Conservation (phyloP, 257 asterid genomes). For the Solanum piurae region DNA sequence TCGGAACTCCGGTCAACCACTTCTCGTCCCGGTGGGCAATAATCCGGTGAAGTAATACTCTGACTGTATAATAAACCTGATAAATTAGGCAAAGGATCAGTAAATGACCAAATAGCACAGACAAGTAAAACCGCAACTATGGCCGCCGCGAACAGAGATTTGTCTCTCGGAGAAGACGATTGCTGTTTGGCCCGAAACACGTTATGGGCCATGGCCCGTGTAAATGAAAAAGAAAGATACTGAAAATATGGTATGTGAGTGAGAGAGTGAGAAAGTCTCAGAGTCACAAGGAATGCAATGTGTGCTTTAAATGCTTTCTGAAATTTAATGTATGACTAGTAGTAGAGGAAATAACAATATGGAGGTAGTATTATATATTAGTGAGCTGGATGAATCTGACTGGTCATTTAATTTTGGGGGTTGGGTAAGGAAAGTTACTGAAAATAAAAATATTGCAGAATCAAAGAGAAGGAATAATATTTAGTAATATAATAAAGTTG, state of each 20-base stretch:
- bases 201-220: conserved; percentile 22
- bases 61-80: conserved; percentile 14
- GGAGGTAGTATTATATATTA: not conserved
- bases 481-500: not conserved
- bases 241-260: not conserved
- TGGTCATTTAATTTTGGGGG: not conserved
- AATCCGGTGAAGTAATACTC: not conserved
- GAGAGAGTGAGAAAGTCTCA: not conserved
- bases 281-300: not conserved
- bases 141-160: conserved; percentile 13
- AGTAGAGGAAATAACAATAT: not conserved
- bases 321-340: not conserved
- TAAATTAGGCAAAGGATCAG: conserved; percentile 27
- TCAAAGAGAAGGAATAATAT: not conserved
- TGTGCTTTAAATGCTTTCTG: not conserved
- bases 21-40: not conserved
- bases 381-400: not conserved
- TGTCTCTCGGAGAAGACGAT: conserved; percentile 16
- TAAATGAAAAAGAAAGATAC: not conserved
- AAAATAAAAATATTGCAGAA: not conserved
- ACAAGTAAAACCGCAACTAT: conserved; percentile 13
- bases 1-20: conserved; percentile 16
- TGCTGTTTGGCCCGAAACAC: conserved; percentile 18
- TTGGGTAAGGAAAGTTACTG: not conserved
- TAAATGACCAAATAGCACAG: conserved; percentile 25